phyloP scores from a whole-genome alignment of 495 filamentous ascomycete species.

The Diplogelasinospora grovesii region DNA sequence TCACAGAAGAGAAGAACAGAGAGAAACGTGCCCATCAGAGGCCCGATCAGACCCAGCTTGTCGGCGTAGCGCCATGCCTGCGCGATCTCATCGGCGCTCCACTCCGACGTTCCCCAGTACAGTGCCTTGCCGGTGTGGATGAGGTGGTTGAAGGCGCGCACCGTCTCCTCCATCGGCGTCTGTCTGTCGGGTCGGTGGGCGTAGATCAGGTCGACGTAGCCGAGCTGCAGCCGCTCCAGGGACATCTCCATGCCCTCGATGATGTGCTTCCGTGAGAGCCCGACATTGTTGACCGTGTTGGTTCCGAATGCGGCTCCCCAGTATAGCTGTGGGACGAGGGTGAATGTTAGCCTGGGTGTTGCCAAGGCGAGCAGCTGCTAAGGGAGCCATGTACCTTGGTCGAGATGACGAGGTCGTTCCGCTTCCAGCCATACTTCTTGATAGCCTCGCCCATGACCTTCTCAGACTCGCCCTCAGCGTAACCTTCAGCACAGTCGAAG shows the following conservation, averaged over 20 bases:
- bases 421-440: conserved; percentile 54
- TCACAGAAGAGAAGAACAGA: neutral
- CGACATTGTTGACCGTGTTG: conserved; percentile 42
- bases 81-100: conserved; percentile 48
- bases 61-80: conserved; percentile 48
- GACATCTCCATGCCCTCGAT: conserved; percentile 56
- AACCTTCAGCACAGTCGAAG: conserved; percentile 39
- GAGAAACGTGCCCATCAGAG: conserved; percentile 33
- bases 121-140: conserved; percentile 60
- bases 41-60: conserved; percentile 50
- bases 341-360: no score
- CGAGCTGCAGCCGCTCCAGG: conserved; percentile 56
- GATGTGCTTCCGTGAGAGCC: conserved; percentile 65
- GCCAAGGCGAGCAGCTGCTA: neutral
- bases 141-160: conserved; percentile 66
- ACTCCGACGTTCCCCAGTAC: conserved; percentile 62
- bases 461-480: conserved; percentile 46
- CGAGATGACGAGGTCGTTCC: conserved; percentile 63
- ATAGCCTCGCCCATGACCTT: conserved; percentile 52
- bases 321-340: conserved; percentile 36
- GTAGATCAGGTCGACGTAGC: conserved; percentile 64
- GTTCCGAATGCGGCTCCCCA: conserved; percentile 54
- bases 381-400: conserved; percentile 54
- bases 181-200: conserved; percentile 65
- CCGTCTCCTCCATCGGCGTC: conserved; percentile 73